Base-by-base conservation (phyloP, 2,329 filamentous ascomycete genomes). In the Blumeria graminis region DNA sequence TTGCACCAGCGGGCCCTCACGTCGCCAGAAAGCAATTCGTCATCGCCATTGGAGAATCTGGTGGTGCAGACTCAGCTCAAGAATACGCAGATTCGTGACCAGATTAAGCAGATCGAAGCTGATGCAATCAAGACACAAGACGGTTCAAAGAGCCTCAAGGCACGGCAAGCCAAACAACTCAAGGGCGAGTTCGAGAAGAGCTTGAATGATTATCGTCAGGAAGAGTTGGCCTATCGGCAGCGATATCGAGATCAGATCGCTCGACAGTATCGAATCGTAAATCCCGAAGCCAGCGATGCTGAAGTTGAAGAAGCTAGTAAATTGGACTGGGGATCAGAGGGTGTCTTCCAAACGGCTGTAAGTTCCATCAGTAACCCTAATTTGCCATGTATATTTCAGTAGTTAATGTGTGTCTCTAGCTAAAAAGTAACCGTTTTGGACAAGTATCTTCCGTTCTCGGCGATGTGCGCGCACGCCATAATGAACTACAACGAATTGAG, bases 271-370 rank as follows among this genome's bases (percentile, higher is more conserved):
- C 75, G 79, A 57, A 88, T 90, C 65, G 84, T 87, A 62, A 86
- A 88, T 67, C 85, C 85, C 55, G 81, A 87, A 48, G 86, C 85
- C n/a, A 76, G 76, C 53, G 83, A 88, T 58, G 71, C 76, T 1
- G 82, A 90, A 68, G 80, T 89, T 2, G 71, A 75, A 53, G 72
- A 85, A 66, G 84, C 84, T 3, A 72, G 79, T 28, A 74, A 85
- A 62, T 73, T 78, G 56, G 81, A 88, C 66, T 85, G 84, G 81
- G 79, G 81, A 56, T 77, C 84, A 58, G 82, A 89, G 70, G 82
- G 84, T 64, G 81, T 92, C 56, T 92, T 90, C 71, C 82, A 88
- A 69, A 82, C 80, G 57, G 85, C 85, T 58, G 85, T 90, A 75
- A 68, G 80, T 74, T 33, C 34, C 5, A 55, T 56, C 46, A 43